These are phyloP conservation scores for Parastagonospora nodorum DNA, from an alignment of 2,329 filamentous ascomycete species.

Conservation along the genomic window DNA sequence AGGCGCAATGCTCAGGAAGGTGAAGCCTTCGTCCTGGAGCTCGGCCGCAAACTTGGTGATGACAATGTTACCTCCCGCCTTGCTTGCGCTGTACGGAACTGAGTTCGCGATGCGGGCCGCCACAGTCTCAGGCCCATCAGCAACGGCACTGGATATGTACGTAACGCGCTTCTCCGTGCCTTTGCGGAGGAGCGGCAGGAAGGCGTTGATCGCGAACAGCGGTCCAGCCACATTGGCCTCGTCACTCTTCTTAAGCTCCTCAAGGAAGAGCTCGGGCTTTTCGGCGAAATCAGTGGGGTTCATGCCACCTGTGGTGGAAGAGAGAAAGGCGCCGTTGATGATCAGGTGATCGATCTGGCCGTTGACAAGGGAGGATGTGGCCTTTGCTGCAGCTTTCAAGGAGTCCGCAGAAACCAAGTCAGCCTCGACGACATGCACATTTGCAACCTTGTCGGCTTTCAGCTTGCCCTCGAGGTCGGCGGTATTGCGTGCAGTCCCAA, in stretches of 20 bases:
- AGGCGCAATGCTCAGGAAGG: conserved; percentile 12
- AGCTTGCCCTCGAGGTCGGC: conserved; percentile 9
- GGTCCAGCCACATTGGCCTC: conserved; percentile 30
- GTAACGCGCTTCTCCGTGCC: conserved; percentile 48
- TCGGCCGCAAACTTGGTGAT: conserved; percentile 48
- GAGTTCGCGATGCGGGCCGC: conserved; percentile 22
- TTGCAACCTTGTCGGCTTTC: conserved; percentile 20
- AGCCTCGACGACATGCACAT: conserved; percentile 44
- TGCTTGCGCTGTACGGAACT: conserved; percentile 44
- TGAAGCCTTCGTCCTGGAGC: conserved; percentile 16
- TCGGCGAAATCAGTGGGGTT: conserved; percentile 26
- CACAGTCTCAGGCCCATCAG: conserved; percentile 32
- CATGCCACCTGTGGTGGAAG: conserved; percentile 17
- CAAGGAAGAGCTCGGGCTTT: conserved; percentile 10
- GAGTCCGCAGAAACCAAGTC: conserved; percentile 39
- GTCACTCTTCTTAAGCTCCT: conserved; percentile 21
- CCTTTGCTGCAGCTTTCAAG: conserved; percentile 39
- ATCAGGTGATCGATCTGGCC: conserved; percentile 49
- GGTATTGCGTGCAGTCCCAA: conserved; percentile 12
- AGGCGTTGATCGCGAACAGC: conserved; percentile 41
- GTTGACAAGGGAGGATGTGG: conserved; percentile 37
- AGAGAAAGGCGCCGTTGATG: conserved; percentile 44
- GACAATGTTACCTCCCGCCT: conserved; percentile 47
- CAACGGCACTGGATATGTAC: conserved; percentile 45
- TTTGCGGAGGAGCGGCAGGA: conserved; percentile 45